Conservation (phyloP, 257 asterid species). For the Parsonsia alboflavescens region DNA sequence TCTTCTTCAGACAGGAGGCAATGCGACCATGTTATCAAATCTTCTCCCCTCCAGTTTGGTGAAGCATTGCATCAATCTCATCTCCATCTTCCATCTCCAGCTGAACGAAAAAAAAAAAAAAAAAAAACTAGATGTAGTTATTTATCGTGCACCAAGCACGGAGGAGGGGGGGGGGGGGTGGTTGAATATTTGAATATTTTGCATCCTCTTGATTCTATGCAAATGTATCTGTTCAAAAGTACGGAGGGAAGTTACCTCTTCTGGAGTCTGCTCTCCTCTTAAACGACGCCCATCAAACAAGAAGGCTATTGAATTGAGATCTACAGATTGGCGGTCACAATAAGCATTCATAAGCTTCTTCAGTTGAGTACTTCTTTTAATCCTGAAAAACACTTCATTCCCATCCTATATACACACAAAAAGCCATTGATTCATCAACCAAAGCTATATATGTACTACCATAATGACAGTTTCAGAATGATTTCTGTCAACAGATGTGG, state of each 20-base stretch:
- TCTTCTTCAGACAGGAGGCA: neutral
- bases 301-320: slow-evolving; percentile 32
- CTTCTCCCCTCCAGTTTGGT: slow-evolving; percentile 21
- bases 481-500: neutral
- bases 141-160: too few species aligned
- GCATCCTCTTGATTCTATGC: too few species aligned
- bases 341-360: slow-evolving; percentile 45
- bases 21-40: neutral
- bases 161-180: too few species aligned
- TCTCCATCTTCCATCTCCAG: slow-evolving; percentile 31
- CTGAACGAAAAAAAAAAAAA: slow-evolving; percentile 5
- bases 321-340: slow-evolving; percentile 43
- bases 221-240: too few species aligned
- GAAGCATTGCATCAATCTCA: slow-evolving; percentile 28
- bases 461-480: neutral
- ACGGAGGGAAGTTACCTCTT: slow-evolving; percentile 24
- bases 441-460: neutral
- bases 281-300: slow-evolving; percentile 43
- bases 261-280: slow-evolving; percentile 39
- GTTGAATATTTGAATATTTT: too few species aligned
- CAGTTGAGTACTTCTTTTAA: slow-evolving; percentile 39
- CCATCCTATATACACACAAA: slow-evolving; percentile 27
- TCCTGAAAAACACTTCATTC: slow-evolving; percentile 40
- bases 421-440: neutral
- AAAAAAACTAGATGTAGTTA: neutral